Base-by-base conservation (phyloP, 306 rosid genomes). In the Medicago arabica region DNA sequence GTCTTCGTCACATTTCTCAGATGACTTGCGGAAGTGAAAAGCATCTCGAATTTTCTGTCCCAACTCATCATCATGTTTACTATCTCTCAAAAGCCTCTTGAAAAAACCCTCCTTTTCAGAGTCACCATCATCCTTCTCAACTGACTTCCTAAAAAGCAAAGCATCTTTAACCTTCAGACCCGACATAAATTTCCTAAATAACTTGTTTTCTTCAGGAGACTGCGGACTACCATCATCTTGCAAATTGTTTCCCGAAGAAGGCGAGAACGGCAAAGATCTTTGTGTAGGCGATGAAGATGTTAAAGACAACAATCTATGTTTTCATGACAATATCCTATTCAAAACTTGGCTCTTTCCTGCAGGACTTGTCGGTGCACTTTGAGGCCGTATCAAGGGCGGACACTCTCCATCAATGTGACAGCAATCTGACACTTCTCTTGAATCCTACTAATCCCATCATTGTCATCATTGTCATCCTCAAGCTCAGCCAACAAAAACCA, bases 351-450 rank as follows among this genome's bases (percentile, higher is more conserved):
- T 95, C 83, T 86, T 95, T 69, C 89, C 83, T 19, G 89, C 89
- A 5, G 89, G 89, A 69, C 82, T 90, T 8, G 78, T 38, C 14
- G 86, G 38, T 49, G 81, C 85, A 16, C 47, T 75, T 36, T 84
- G 92, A 28, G 92, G 89, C 58, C 59, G 64, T 57, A 92, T 78
- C 82, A 95, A 79, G 15, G 92, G 81, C 0, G 84, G 86, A 97
- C 99, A 92, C 83, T 95, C 99, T 3, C 99, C 92, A 85, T 88
- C 90, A 92, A 77, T 58, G 97, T 95, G 47, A 97, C 97, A 8
- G 96, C 93, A 78, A 82, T 88, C 85, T 88, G 97, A 83, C 97
- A 92, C 82, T 87, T 92, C 83, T 90, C 97, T 58, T 92, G 97
- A 69, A 95, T 82, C 82, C 90, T 88, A 83, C 93, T 85, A 82